Base-by-base conservation (phyloP, 345 rosid species). In the Eucalyptus sp. region DNA sequence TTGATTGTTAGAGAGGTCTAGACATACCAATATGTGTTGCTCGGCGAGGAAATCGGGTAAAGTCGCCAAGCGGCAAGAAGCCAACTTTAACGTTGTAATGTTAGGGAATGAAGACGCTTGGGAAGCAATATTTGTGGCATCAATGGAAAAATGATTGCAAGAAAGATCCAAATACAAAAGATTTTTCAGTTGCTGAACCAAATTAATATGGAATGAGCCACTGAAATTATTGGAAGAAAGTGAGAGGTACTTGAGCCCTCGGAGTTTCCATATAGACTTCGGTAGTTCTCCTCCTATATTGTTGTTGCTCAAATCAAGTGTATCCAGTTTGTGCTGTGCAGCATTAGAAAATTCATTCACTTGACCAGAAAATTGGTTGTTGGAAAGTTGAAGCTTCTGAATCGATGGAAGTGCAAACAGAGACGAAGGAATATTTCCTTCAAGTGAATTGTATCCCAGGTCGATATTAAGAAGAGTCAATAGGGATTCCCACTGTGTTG, bases 121-220 rank as follows among this genome's bases (percentile, higher is more conserved):
- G 27, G 86, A 27, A 24, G 27, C 2, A 24, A 22, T 25, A 51
- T 33, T n/a, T 25, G 15, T 33, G 49, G 37, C 31, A 46, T 22
- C 12, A 76, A 89, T 15, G 16, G 86, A 79, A 91, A 94, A 91
- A 37, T 24, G 51, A 58, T 92, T 94, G 90, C 89, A 52, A 5
- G 97, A 94, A 46, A 95, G 95, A 80, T 91, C 94, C 25, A 92
- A 92, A 60, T 87, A 27, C 16, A 91, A 80, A 58, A 93, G 94
- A 68, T 91, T 90, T 41, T 16, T 4, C 62, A 93, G 49, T 11
- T 46, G 49, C 11, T 9, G 92, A 90, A 93, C n/a, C 62, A 10
- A 29, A 56, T 10, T 9, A n/a, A n/a, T n/a, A n/a, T n/a, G n/a
- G n/a, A n/a, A n/a, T n/a, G n/a, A n/a, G n/a, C n/a, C n/a, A n/a